A percentile compares a stretch with the other conserved stretches of the same genome.
Evolutionary conservation across 495 filamentous ascomycete genomes (phyloP).

Genomic region (Xylaria intraflava): DNA sequence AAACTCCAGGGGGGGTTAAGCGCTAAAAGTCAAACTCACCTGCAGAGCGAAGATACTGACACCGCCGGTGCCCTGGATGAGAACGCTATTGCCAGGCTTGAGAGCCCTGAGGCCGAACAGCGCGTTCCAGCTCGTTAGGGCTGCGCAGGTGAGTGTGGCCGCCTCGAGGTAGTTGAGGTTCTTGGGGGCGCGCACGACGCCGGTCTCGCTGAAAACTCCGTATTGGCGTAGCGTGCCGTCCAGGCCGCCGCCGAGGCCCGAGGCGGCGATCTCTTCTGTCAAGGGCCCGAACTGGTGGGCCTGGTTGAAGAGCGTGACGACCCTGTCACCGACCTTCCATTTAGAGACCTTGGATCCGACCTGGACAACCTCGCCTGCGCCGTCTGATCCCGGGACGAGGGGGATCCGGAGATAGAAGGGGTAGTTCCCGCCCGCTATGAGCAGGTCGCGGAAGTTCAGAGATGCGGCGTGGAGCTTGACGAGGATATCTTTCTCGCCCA

Average conservation of each 20-base stretch:
- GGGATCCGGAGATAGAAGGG: conserved; percentile 53
- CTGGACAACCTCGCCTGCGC: conserved; percentile 63
- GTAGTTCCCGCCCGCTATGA: conserved; percentile 68
- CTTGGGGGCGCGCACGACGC: conserved; percentile 57
- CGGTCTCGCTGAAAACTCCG: conserved; percentile 61
- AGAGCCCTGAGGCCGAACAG: conserved; percentile 64
- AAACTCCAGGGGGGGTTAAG: not conserved
- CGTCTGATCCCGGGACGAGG: conserved; percentile 70
- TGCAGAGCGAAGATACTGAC: conserved; percentile 72
- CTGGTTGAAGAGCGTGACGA: conserved; percentile 75
- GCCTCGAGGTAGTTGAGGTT: conserved; percentile 59
- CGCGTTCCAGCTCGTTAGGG: conserved; percentile 75
- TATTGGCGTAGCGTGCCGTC: conserved; percentile 70
- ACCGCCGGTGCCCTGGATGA: conserved; percentile 78
- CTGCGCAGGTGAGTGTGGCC: conserved; percentile 65
- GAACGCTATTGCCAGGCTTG: conserved; percentile 61
- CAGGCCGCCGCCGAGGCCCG: conserved; percentile 63
- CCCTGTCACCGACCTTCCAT: conserved; percentile 66
- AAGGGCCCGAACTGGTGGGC: conserved; percentile 58
- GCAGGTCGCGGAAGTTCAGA: conserved; percentile 76
- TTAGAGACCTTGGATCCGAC: conserved; percentile 60
- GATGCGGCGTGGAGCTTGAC: conserved; percentile 69
- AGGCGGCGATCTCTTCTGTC: conserved; percentile 31
- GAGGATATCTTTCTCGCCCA: conserved; percentile 67
- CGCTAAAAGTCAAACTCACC: conserved; percentile 31